Conservation (phyloP, 192 early-diverging fungal species). For the Coemansia erecta region DNA sequence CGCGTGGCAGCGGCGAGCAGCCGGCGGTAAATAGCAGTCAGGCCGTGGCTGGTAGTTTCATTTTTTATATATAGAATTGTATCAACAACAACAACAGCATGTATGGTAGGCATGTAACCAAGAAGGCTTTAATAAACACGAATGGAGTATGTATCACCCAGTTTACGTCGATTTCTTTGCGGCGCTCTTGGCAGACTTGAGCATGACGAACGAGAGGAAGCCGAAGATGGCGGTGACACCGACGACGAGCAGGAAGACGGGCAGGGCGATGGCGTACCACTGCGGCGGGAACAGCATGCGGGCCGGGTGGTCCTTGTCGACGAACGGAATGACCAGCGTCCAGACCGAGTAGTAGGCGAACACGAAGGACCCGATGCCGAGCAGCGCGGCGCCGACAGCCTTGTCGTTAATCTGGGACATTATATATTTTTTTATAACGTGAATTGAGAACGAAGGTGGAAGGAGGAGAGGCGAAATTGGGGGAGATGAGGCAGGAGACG, state of each 20-base stretch:
- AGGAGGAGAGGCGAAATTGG: not conserved
- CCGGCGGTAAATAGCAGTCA: constrained; percentile 6
- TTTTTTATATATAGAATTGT: too few species aligned
- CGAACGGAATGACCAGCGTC: constrained; percentile 86
- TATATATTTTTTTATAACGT: not conserved
- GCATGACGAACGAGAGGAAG: constrained; percentile 84
- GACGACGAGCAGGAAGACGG: constrained; percentile 75
- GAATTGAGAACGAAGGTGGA: not conserved
- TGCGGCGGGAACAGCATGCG: constrained; percentile 76
- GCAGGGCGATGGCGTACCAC: constrained; percentile 84
- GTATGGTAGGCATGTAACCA: too few species aligned
- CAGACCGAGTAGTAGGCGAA: constrained; percentile 90
- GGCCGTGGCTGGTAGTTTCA: too few species aligned
- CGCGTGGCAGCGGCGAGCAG: constrained; percentile 20
- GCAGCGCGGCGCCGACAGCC: constrained; percentile 71
- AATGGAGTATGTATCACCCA: too few species aligned
- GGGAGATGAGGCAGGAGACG: not conserved
- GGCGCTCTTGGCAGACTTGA: constrained; percentile 72
- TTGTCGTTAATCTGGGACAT: constrained; percentile 65
- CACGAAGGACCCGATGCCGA: constrained; percentile 67
- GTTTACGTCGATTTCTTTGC: constrained; percentile 70
- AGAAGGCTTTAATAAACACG: not conserved
- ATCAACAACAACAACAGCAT: too few species aligned
- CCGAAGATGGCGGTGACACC: constrained; percentile 72
- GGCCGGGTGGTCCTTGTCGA: constrained; percentile 71